Conservation (phyloP, 2,329 filamentous ascomycete species). For the Colletotrichum sp. region DNA sequence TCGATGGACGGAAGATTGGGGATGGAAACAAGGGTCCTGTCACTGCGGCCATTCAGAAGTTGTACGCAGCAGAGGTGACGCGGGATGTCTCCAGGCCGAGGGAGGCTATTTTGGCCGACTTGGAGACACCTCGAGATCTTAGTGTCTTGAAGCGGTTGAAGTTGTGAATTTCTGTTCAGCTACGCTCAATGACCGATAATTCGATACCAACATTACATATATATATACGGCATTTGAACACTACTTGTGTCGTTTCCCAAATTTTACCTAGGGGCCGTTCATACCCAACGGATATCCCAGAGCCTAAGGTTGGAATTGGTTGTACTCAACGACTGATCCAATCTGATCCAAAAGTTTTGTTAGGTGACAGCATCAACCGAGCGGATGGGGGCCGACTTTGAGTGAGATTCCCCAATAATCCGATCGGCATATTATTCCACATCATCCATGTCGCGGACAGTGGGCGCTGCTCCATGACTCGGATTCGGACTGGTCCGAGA, state of each 20-base stretch:
- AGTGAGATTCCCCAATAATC: not conserved
- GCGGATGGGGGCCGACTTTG: not conserved
- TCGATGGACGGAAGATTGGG: conserved; percentile 27
- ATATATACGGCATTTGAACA: not conserved
- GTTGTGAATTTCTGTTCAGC: not conserved
- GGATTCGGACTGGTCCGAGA: conserved; percentile 12
- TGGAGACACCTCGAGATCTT: conserved; percentile 28
- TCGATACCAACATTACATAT: not conserved
- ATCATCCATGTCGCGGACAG: not conserved
- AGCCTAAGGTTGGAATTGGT: not conserved
- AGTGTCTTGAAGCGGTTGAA: conserved; percentile 13
- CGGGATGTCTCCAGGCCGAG: conserved; percentile 24
- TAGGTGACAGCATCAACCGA: not conserved
- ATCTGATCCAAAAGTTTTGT: too few species aligned
- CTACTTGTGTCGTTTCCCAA: not conserved
- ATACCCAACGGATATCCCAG: accelerated
- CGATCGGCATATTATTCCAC: not conserved
- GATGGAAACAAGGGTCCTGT: conserved; percentile 26
- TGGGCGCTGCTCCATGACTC: not conserved
- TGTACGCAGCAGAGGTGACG: conserved; percentile 26
- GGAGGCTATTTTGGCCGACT: conserved; percentile 26
- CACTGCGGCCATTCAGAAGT: conserved; percentile 27
- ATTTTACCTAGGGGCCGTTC: not conserved
- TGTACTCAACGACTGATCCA: too few species aligned
- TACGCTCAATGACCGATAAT: not conserved